Evolutionary conservation across 176 grass and related monocot genomes (phyloP).

Genomic region (Avena insularis): DNA sequence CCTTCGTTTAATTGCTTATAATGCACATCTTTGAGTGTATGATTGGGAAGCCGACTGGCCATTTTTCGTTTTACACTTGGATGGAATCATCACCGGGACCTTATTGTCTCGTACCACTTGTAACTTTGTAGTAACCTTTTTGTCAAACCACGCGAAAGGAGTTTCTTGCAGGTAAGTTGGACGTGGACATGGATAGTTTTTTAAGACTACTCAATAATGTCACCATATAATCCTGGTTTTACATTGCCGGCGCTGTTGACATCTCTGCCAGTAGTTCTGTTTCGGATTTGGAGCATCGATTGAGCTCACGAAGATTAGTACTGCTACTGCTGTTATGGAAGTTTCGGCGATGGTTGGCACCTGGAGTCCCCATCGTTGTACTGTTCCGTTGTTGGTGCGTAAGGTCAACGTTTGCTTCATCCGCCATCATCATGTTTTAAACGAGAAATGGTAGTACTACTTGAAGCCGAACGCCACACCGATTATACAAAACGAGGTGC

Average conservation of each 20-base stretch:
- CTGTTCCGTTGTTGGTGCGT: neutral
- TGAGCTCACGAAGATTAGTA: neutral
- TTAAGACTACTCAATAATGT: neutral
- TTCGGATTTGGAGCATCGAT: neutral
- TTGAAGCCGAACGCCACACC: neutral
- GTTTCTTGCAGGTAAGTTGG: constrained; percentile 44
- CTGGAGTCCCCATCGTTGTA: constrained; percentile 5
- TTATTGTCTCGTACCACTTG: neutral
- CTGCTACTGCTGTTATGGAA: neutral
- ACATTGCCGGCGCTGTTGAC: neutral
- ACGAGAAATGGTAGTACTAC: neutral
- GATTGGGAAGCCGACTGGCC: too few species aligned
- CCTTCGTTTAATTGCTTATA: neutral
- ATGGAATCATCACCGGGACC: neutral
- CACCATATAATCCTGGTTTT: neutral
- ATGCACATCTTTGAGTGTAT: neutral
- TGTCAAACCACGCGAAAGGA: constrained; percentile 26
- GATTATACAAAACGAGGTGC: neutral
- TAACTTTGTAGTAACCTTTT: neutral
- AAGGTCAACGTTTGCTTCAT: constrained; percentile 38
- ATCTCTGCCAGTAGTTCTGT: neutral
- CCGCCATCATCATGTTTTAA: constrained; percentile 29
- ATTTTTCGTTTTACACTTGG: neutral
- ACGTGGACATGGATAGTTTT: constrained; percentile 13
- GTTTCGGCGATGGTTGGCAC: neutral